phyloP scores from a whole-genome alignment of 805 yeast species.

The Wickerhamiella galacta region DNA sequence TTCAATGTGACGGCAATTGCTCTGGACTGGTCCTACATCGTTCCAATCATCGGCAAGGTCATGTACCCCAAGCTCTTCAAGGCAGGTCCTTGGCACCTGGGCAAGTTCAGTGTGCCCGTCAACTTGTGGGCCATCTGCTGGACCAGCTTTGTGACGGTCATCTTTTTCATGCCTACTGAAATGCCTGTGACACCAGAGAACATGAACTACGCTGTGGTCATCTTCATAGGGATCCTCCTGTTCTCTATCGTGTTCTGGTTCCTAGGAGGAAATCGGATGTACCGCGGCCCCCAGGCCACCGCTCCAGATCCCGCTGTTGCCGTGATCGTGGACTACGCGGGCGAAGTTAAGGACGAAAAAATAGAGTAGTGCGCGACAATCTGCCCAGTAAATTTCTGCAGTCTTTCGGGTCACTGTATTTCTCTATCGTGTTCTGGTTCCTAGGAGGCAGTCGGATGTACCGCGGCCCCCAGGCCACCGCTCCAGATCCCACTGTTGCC shows the following conservation, averaged over 20 bases:
- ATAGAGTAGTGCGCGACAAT: constrained; percentile 7
- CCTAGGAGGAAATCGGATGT: constrained; percentile 13
- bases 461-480: constrained; percentile 14
- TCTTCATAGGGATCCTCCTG: constrained; percentile 14
- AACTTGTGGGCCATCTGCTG: constrained; percentile 14
- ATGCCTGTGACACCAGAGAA: constrained; percentile 16
- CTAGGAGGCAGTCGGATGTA: constrained; percentile 14
- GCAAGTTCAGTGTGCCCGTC: constrained; percentile 21
- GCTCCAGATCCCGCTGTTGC: constrained; percentile 15
- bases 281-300: constrained; percentile 14
- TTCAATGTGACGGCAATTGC: constrained; percentile 61
- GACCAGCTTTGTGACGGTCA: constrained; percentile 14
- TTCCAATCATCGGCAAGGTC: constrained; percentile 44
- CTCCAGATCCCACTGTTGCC: constrained; percentile 14
- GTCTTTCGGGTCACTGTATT: too few relatives aligned
- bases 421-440: constrained; percentile 13
- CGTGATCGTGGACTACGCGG: constrained; percentile 8
- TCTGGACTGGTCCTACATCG: constrained; percentile 47
- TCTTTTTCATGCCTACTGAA: constrained; percentile 17
- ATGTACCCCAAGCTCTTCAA: constrained; percentile 38
- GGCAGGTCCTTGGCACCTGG: constrained; percentile 56
- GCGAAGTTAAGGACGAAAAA: constrained; percentile 14
- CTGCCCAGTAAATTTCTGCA: too few relatives aligned
- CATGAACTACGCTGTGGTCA: constrained; percentile 19
- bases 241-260: constrained; percentile 13